Evolutionary conservation across 805 yeast species (phyloP), one percentile per base, ranked within the genome.

Genomic region (Candida railenensis): DNA sequence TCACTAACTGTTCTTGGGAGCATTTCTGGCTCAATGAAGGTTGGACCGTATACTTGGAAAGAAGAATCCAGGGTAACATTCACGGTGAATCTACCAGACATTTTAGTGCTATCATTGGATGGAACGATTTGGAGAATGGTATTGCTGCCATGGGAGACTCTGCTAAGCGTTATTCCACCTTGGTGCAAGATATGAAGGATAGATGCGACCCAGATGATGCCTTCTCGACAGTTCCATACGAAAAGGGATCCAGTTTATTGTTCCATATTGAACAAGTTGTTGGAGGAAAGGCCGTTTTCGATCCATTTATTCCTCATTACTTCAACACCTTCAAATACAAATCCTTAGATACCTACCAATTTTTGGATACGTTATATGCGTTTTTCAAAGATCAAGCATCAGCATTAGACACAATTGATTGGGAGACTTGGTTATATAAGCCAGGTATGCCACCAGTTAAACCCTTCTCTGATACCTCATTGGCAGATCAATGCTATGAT

Each of bases 11-110:
- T 57, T 85, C 94, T 0, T 90, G 96, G 94, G 91, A 88, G 60
- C 96, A 89, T 68, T 89, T 90, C 65, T 90, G 96, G 94, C 77
- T 90, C 54, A 90, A 90, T 63, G 97, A 90, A 70, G 97, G 97
- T 33, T 90, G 96, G 96, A 89, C 96, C 4, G 96, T 90, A 34
- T 90, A 90, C 63, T 66, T 90, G 33, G 97, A 90, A 66, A 79
- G 97, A 62, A 74, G 96, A 57, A 89, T 90, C 48, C 71, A 82
- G 22, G 96, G 87, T 15, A 78, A 74, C 14, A 63, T 89, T n/a
- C 89, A 88, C 58, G 96, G 94, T 20, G 92, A 87, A 56, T 66
- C 81, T 28, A 74, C 80, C 37, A 80, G 96, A 60, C 92, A 89
- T 55, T 87, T 90, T 61, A 76, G 84, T 50, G 89, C 90, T 34